phyloP scores from a whole-genome alignment of 192 early-diverging fungal genomes.

The Ramicandelaber brevisporus region DNA sequence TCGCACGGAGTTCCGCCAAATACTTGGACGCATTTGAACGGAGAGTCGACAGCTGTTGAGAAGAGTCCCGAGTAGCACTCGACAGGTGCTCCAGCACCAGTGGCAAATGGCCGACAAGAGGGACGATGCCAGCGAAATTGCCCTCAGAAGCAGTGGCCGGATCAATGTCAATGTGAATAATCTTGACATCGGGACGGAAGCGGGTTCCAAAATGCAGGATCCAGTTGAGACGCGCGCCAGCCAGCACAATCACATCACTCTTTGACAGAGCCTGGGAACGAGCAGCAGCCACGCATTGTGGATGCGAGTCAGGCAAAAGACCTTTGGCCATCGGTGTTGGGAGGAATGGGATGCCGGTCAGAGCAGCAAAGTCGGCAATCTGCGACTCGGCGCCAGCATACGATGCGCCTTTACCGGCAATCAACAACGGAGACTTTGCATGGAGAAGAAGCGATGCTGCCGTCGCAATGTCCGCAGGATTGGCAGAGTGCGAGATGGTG shows the following conservation, averaged over 20 bases:
- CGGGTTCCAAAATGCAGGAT: constrained; percentile 42
- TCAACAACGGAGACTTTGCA: constrained; percentile 28
- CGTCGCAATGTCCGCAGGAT: constrained; percentile 12
- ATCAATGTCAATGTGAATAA: constrained; percentile 43
- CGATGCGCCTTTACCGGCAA: constrained; percentile 50
- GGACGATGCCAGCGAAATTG: constrained; percentile 18
- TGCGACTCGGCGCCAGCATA: constrained; percentile 36
- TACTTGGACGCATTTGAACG: constrained; percentile 5
- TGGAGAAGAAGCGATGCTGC: constrained; percentile 15
- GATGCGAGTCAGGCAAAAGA: constrained; percentile 31
- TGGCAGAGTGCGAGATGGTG: constrained; percentile 15
- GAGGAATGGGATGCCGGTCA: constrained; percentile 32
- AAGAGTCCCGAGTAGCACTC: constrained; percentile 1
- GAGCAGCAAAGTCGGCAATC: constrained; percentile 22
- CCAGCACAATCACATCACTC: constrained; percentile 37
- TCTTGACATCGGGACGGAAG: constrained; percentile 21
- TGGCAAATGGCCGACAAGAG: constrained; percentile 31
- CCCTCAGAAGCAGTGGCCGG: constrained; percentile 36
- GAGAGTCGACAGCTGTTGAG: constrained; percentile 3
- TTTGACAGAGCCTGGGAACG: constrained; percentile 29
- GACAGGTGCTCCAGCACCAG: constrained; percentile 23
- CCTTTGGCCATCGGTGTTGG: constrained; percentile 54
- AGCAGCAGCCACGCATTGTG: constrained; percentile 30
- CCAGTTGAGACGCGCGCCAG: constrained; percentile 49
- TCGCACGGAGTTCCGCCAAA: constrained; percentile 6